Evolutionary conservation across 345 rosid species (phyloP), one percentile per base, ranked within the genome.

Genomic region (Sonneratia alba): DNA sequence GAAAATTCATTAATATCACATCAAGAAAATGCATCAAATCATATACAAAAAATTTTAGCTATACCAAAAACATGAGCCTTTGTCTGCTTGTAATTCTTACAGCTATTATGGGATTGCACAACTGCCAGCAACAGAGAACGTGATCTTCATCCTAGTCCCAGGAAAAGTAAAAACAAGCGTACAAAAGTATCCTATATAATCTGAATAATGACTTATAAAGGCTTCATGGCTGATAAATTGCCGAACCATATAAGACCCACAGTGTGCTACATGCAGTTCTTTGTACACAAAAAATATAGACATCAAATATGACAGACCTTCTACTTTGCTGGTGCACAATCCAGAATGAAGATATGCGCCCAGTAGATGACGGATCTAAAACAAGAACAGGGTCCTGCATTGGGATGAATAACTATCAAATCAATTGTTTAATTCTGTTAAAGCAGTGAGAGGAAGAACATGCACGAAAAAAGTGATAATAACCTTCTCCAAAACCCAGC

Each of bases 401-500:
- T 49, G n/a, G 32, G 70, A 72, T 72, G 66, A 57, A 53, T 21
- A 37, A 49, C 66, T 64, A n/a, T 71, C 38, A 71, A 69, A 72
- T 40, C 51, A 37, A 34, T 19, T 36, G 18, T 18, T 42, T 56
- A 6, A 19, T 57, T 42, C 1, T 57, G 22, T 40, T 62, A 4
- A 3, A 15, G 38, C 24, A 16, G 38, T 48, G 15, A 70, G 36
- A 61, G 55, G 49, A 67, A 22, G 63, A 61, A 67, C 22, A 71
- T 6, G 22, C 47, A 18, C 69, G 10, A 49, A 36, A 42, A 38
- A 53, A 56, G 70, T 51, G 70, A 27, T 16, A 40, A 21, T 73
- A 76, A 95, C 99, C 98, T 88, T 92, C 83, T 95, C 98, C 81
- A 89, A 76, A 77, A 83, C 83, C 99, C 99, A 95, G 73, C 90